phyloP scores from a whole-genome alignment of 768 basidiomycete genomes.

The Agrocybe pediades region DNA sequence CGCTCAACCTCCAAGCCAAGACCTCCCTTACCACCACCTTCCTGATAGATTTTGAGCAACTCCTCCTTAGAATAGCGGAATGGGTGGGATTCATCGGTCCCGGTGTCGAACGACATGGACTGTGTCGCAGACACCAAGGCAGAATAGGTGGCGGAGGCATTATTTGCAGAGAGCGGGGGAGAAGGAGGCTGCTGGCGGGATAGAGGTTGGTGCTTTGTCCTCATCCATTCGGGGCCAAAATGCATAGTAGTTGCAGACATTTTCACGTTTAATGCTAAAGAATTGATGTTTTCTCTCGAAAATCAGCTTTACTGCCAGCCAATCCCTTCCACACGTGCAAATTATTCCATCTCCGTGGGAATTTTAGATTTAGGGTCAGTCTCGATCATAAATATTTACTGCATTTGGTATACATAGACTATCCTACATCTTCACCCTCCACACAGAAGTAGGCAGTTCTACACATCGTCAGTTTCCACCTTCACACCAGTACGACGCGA shows the following conservation, averaged over 20 bases:
- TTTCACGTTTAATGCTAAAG: conserved; percentile 19
- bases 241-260: conserved; percentile 77
- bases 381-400: background rate
- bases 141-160: conserved; percentile 59
- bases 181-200: conserved; percentile 56
- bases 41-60: conserved; percentile 80
- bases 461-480: conserved; percentile 15
- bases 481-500: background rate
- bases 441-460: conserved; percentile 72
- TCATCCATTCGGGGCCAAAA: conserved; percentile 94
- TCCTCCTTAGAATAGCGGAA: conserved; percentile 89
- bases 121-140: conserved; percentile 63
- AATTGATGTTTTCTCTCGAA: conserved; percentile 31
- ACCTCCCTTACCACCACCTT: conserved; percentile 71
- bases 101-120: conserved; percentile 51
- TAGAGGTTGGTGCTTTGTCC: conserved; percentile 66
- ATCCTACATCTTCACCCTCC: conserved; percentile 62
- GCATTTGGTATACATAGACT: background rate
- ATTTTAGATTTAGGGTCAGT: conserved; percentile 43
- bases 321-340: conserved; percentile 40
- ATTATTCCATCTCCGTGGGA: conserved; percentile 32
- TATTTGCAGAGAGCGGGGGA: conserved; percentile 55
- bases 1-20: conserved; percentile 85
- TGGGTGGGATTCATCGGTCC: conserved; percentile 67
- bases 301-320: conserved; percentile 30